Base-by-base conservation (phyloP, 2,329 filamentous ascomycete species). In the Beauveria brongniartii region DNA sequence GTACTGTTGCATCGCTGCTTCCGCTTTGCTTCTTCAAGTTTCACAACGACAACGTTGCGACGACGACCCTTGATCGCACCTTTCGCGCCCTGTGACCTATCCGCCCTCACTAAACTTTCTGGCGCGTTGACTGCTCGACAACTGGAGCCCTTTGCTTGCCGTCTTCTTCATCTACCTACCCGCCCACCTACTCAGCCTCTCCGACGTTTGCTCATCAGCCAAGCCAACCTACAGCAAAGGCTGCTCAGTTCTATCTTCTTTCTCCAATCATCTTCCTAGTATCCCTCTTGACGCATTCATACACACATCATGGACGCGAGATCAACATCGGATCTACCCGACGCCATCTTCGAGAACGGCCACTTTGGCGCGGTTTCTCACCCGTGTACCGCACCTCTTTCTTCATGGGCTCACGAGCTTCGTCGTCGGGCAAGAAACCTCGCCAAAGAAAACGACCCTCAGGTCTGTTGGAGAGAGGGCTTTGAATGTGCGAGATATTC, bases 281-380 rank as follows among this genome's bases (percentile, higher is more conserved):
- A 44, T 16, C n/a, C 12, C 12, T 48, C 50, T 18, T 20, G 3
- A 5, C 24, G 3, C 34, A 37, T 40, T 43, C 46, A 46, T 41
- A 48, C 9, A 30, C 30, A 4, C 44, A 57, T 5, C 46, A 61
- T 61, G 59, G 59, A 61, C 26, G 28, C 47, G 34, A 37, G n/a
- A 24, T 56, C 59, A 37, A 61, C 26, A 9, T 12, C 28, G 26
- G 22, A 20, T 5, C 12, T 61, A 44, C 59, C 59, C 16, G 43
- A 43, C 54, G 43, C 43, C 22, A 24, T 61, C 41, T 61, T 59
- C 37, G 56, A 59, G 24, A 37, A 18, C 41, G 51, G 20, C 41
- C 58, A 48, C 30, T 48, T 54, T 43, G 50, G 43, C 51, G 34
- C 50, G 28, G 58, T 41, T 41, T 10, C 58, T 40, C 58, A 55